Conservation (phyloP, 208 protist species). For the Leishmania braziliensis region DNA sequence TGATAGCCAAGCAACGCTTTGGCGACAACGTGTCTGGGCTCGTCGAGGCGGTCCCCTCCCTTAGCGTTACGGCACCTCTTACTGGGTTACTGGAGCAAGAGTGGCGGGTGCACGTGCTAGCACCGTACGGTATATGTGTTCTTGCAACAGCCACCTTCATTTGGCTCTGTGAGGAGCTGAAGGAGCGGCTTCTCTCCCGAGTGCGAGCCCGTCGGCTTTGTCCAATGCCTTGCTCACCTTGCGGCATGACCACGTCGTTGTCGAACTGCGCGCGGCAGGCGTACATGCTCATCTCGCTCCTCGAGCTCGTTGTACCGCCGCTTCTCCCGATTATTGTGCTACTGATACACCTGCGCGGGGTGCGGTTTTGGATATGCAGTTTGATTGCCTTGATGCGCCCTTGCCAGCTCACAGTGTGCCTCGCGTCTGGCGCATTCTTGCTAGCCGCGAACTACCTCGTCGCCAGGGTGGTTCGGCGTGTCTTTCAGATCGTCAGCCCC, state of each 20-base stretch:
- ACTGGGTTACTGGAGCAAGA: constrained; percentile 28
- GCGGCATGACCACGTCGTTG: background rate
- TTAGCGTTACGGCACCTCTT: constrained; percentile 27
- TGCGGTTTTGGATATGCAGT: constrained; percentile 3
- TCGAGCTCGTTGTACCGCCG: constrained; percentile 12
- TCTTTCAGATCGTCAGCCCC: constrained; percentile 22
- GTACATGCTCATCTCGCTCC: constrained; percentile 12
- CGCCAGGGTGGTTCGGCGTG: background rate
- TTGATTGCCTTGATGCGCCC: constrained; percentile 23
- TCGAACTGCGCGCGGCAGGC: constrained; percentile 1
- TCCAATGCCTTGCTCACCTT: background rate
- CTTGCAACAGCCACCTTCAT: constrained; percentile 8
- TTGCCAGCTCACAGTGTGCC: constrained; percentile 19
- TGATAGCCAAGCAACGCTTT: constrained; percentile 56
- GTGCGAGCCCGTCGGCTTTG: constrained; percentile 6
- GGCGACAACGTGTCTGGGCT: constrained; percentile 21
- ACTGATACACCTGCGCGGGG: constrained; percentile 3
- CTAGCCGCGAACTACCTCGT: background rate
- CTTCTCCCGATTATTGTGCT: constrained; percentile 15
- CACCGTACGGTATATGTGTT: constrained; percentile 3
- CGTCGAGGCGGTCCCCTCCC: constrained; percentile 20
- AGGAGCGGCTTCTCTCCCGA: constrained; percentile 19
- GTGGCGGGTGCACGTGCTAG: constrained; percentile 19
- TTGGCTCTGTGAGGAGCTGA: constrained; percentile 22
- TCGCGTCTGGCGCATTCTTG: background rate